Evolutionary conservation across 2,329 filamentous ascomycete genomes (phyloP), one percentile per base, ranked within the genome.

Genomic region (Calonectria hawksworthii): DNA sequence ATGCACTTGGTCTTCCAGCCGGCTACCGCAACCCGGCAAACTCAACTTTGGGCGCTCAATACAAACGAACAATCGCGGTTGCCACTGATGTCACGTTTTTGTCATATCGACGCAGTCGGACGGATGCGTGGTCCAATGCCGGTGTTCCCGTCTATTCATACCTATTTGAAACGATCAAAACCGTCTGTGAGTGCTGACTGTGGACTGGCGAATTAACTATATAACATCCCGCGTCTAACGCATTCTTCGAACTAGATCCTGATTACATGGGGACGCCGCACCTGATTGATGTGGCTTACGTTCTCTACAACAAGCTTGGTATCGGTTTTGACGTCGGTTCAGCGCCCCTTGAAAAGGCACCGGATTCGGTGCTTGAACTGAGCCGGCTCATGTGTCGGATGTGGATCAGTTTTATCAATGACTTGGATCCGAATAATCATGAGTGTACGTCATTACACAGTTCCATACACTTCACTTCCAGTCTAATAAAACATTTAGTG

Each of bases 111-210:
- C 88, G 92, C 3, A 84, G 87, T 44, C 87, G 89, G 2, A 90
- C 89, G 74, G 85, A 91, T 79, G 85, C 86, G 3, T 92, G 89
- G 89, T 85, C 88, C 13, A 85, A 85, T 21, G 81, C 86, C 23
- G 85, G 85, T 8, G 80, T 90, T 4, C 83, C 88, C 18, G 89
- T 90, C 10, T 93, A 91, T 83, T 91, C 88, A 21, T 89, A 89
- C 80, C 80, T 85, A 28, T 89, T 89, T 70, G 85, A 89, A 73
- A 86, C 87, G 0, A 80, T 73, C 0, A 76, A 71, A 13, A 74
- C 71, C 10, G 67, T 69, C 13, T 47, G 76, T 80, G 63, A 75
- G 70, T 63, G 16, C 2, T 2, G 41, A 9, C 34, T 14, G 11
- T 7, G 9, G 5, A 23, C 14, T 10, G 38, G 38, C 10, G 4